Conservation (phyloP, 495 filamentous ascomycete genomes). For the Xylaria acuta region DNA sequence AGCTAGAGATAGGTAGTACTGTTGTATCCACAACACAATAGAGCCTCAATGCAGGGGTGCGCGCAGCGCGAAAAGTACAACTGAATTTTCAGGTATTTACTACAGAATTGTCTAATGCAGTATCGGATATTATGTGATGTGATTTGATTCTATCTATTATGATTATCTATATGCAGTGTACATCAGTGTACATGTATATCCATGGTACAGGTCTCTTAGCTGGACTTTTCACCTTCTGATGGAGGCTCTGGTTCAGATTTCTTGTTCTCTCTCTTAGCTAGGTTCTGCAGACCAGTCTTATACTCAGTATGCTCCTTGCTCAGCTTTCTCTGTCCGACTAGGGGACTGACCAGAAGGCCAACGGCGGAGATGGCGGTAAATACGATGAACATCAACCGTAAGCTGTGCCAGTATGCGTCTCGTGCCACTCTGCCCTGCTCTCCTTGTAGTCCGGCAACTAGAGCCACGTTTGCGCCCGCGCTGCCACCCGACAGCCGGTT, state of each 20-base stretch:
- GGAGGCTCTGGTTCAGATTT: neutral
- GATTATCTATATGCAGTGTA: constrained; percentile 1
- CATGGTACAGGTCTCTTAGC: neutral
- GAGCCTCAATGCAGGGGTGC: constrained; percentile 11
- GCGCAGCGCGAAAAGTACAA: neutral
- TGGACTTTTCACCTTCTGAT: constrained; percentile 17
- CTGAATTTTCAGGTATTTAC: neutral
- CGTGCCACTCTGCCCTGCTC: constrained; percentile 56
- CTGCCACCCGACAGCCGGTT: constrained; percentile 54
- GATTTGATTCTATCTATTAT: constrained; percentile 3
- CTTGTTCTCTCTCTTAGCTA: constrained; percentile 26
- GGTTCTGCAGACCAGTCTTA: constrained; percentile 66
- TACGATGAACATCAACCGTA: constrained; percentile 73
- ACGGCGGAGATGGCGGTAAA: constrained; percentile 62
- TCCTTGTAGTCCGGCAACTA: constrained; percentile 58
- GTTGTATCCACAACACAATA: neutral
- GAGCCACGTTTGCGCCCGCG: constrained; percentile 63
- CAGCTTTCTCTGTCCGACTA: constrained; percentile 62
- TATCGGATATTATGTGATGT: neutral
- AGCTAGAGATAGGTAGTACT: neutral
- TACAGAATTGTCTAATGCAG: neutral
- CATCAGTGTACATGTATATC: neutral
- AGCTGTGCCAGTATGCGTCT: constrained; percentile 59
- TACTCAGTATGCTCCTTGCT: constrained; percentile 65
- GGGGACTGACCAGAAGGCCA: constrained; percentile 60